phyloP scores from a whole-genome alignment of 2,329 filamentous ascomycete genomes.

The Ophiostoma pallidulum region DNA sequence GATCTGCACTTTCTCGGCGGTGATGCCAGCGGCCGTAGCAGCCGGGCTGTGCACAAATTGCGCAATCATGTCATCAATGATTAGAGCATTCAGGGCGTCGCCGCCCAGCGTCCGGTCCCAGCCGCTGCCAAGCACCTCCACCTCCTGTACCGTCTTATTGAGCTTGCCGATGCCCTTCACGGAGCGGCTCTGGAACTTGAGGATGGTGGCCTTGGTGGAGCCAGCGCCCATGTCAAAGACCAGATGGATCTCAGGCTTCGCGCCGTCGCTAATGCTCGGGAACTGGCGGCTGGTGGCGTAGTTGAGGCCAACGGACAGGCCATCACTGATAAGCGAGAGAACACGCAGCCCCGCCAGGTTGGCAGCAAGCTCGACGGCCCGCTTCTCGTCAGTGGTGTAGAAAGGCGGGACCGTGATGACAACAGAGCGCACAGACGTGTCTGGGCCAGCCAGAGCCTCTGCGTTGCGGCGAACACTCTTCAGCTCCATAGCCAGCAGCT shows the following conservation, averaged over 20 bases:
- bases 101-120: conserved; percentile 89
- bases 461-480: conserved; percentile 87
- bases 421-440: conserved; percentile 62
- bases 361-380: conserved; percentile 73
- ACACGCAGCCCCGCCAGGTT: conserved; percentile 82
- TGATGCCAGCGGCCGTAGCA: conserved; percentile 55
- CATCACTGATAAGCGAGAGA: conserved; percentile 77
- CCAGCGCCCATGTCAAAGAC: conserved; percentile 98
- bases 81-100: conserved; percentile 77
- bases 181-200: conserved; percentile 79
- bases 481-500: conserved; percentile 91
- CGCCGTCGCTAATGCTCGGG: conserved; percentile 70
- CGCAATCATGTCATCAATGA: conserved; percentile 79
- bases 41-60: conserved; percentile 65
- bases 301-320: conserved; percentile 84
- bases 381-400: conserved; percentile 83
- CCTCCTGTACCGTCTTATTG: conserved; percentile 95
- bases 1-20: conserved; percentile 52
- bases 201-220: conserved; percentile 78
- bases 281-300: conserved; percentile 90
- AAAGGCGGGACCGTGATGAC: conserved; percentile 87
- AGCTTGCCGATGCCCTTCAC: conserved; percentile 88
- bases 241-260: conserved; percentile 82
- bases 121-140: conserved; percentile 75
- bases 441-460: conserved; percentile 69